Evolutionary conservation across 148 eudicot species (phyloP).

Genomic region (Fagopyrum esculentum): DNA sequence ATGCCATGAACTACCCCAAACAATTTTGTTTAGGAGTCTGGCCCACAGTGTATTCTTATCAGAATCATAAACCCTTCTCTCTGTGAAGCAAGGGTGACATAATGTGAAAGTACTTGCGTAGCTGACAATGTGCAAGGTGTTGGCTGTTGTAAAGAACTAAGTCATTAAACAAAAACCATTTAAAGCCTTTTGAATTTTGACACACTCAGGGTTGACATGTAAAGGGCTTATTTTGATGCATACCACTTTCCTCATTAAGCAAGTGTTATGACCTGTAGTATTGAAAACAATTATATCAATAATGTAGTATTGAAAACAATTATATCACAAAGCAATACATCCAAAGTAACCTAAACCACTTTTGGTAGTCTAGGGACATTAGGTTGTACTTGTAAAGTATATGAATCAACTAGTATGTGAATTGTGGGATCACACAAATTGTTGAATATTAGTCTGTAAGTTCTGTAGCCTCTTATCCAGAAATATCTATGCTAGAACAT

Average conservation of each 20-base stretch:
- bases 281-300: no score
- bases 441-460: background rate
- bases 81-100: background rate
- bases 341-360: no score
- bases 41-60: background rate
- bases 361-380: constrained; percentile 1
- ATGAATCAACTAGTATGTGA: background rate
- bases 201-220: background rate
- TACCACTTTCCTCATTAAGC: no score
- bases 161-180: background rate
- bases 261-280: no score
- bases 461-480: background rate
- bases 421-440: background rate
- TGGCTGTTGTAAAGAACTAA: constrained; percentile 1
- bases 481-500: background rate
- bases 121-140: background rate
- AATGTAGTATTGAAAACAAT: no score
- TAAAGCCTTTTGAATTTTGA: background rate
- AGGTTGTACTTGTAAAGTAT: background rate
- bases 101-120: background rate
- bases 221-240: background rate
- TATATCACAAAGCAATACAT: no score
- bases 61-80: background rate
- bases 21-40: background rate
- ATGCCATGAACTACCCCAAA: background rate